Evolutionary conservation across 176 grass and related monocot species (phyloP), one percentile per base, ranked within the genome.

Genomic region (Paspalum notatum): DNA sequence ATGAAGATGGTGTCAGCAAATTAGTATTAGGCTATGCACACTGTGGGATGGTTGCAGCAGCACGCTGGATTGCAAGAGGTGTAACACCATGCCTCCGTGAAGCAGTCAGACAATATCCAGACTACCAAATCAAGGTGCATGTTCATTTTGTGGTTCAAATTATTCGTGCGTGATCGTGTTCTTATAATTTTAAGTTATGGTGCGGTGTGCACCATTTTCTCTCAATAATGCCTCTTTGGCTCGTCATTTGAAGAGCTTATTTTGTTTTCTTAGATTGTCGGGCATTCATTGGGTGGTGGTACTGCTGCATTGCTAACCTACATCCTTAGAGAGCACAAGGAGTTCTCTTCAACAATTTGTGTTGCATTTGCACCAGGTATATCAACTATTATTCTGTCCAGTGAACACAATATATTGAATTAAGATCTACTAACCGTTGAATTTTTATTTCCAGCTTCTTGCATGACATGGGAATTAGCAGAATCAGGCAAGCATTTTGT

Each of bases 401-500:
- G 48, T 18, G 4, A 58, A 32, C 53, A 41, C 50, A 80, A 48
- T 84, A 32, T 26, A 83, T 72, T 27, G 20, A 40, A 21, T 65
- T 78, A 50, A 46, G 60, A 80, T 66, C 52, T 79, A 79, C 24
- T 85, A 71, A 87, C 55, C 81, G 58, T 80, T 76, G 8, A 69
- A 48, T 74, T 59, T 74, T 81, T 26, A 7, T 81, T 85, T 38
- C 42, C 84, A 98, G 96, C 96, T 91, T 94, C 90, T 58, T 98
- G 96, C 78, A 98, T 98, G 92, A 98, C 96, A 62, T 98, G 96
- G 92, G 96, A 95, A 50, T 83, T 98, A 75, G 96, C 96, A 70
- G 96, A 98, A 87, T 98, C 96, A 24, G 96, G 96, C 75, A 98
- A 98, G 62, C 92, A 95, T 56, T 98, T 98, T 83, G 90, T 98